Conservation (phyloP, 2,329 filamentous ascomycete species). For the Verticillium zaregamsianum region DNA sequence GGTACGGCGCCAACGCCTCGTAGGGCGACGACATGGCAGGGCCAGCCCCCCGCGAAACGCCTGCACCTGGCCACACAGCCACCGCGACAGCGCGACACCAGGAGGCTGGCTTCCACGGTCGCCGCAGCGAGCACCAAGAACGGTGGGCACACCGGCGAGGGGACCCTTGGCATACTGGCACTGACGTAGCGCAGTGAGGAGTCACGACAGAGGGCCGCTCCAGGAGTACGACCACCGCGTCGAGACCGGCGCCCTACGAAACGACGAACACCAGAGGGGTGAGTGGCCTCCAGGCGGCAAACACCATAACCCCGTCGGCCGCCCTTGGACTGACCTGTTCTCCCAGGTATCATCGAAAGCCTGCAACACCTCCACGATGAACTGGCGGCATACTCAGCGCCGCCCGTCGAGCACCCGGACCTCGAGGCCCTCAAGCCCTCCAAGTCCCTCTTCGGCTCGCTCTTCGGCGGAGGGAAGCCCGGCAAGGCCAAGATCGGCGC, state of each 20-base stretch:
- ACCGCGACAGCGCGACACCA: not conserved
- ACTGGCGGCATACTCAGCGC: conserved; percentile 68
- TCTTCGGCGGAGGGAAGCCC: conserved; percentile 50
- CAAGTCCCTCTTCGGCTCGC: conserved; percentile 52
- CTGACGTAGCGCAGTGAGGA: not conserved
- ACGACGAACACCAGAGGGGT: conserved; percentile 92
- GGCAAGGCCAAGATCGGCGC: conserved; percentile 33
- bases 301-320: too few relatives aligned
- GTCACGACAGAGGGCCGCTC: conserved; percentile 62
- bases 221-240: conserved; percentile 86
- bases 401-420: conserved; percentile 70
- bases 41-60: not conserved
- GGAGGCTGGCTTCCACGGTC: conserved; percentile 9
- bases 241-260: conserved; percentile 64
- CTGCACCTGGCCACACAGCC: not conserved
- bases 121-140: conserved; percentile 7
- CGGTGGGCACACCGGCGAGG: not conserved
- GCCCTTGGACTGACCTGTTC: conserved; percentile 1
- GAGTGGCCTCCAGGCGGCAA: not conserved
- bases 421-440: conserved; percentile 62
- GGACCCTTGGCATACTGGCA: not conserved
- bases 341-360: conserved; percentile 75
- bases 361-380: conserved; percentile 87
- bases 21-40: not conserved
- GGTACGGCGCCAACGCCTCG: not conserved